A percentile compares a stretch with the other conserved stretches of the same genome.
Conservation (phyloP, 345 rosid species). For the Passiflora organensis region DNA sequence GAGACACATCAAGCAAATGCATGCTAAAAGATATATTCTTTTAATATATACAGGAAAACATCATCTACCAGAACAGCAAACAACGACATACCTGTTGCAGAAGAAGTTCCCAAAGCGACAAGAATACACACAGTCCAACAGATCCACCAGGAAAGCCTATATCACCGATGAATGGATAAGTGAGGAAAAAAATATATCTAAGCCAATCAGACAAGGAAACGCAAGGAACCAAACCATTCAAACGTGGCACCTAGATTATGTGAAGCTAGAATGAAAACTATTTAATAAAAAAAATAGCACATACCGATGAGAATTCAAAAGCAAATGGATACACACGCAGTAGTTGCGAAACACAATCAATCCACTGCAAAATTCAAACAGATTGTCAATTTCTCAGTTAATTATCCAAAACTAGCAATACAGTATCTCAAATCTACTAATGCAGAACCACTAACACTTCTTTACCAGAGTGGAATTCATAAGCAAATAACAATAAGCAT, state of each 20-base stretch:
- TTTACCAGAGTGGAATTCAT: no score
- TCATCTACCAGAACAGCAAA: background rate
- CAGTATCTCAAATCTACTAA: no score
- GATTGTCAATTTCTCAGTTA: constrained; percentile 1
- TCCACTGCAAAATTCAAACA: constrained; percentile 66
- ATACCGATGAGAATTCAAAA: constrained; percentile 91
- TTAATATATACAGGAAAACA: background rate
- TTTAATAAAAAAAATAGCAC: constrained; percentile 23
- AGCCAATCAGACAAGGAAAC: constrained; percentile 12
- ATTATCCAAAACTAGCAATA: no score
- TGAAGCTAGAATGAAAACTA: no score
- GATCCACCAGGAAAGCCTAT: constrained; percentile 90
- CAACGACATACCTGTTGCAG: constrained; percentile 60
- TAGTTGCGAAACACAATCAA: constrained; percentile 90
- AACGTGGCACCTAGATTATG: constrained; percentile 8
- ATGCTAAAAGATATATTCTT: background rate
- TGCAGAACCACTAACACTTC: no score
- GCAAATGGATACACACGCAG: constrained; percentile 96
- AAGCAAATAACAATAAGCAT: no score
- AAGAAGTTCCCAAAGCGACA: constrained; percentile 94
- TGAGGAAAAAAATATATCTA: constrained; percentile 3
- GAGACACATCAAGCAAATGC: background rate
- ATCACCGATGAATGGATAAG: constrained; percentile 8
- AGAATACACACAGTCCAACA: constrained; percentile 81
- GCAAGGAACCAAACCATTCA: constrained; percentile 1